These are phyloP conservation scores for Claviceps maximensis DNA, from an alignment of 2,329 filamentous ascomycete genomes.

Conservation along the genomic window DNA sequence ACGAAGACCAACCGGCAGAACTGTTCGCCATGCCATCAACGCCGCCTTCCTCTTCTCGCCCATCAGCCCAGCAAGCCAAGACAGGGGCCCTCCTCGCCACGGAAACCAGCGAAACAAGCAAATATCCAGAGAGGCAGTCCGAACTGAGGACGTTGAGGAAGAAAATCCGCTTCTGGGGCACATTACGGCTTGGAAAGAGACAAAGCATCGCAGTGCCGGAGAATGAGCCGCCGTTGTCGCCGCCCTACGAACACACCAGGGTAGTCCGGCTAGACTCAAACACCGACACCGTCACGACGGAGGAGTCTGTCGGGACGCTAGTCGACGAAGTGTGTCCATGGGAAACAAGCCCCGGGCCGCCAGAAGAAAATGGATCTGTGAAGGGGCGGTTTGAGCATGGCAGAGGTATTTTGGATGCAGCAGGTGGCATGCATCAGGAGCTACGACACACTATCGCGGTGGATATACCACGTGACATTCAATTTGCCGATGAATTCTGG, in stretches of 20 bases:
- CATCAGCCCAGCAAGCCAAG: not conserved
- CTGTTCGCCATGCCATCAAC: not conserved
- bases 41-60: not conserved
- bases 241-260: not conserved
- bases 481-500: constrained; percentile 1
- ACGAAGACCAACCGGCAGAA: not conserved
- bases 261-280: not conserved
- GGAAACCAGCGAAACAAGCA: not conserved
- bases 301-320: not conserved
- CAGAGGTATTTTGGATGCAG: not conserved
- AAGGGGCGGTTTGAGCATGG: not conserved
- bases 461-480: not conserved
- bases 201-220: not conserved
- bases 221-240: not conserved
- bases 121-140: not conserved
- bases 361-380: not conserved
- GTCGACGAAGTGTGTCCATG: not conserved
- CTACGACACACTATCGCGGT: not conserved
- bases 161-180: constrained; percentile 2
- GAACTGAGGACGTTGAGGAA: not conserved
- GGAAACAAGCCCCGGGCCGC: not conserved
- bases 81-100: no score
- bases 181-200: not conserved
- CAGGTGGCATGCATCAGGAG: not conserved
- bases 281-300: not conserved